These are phyloP conservation scores for Trichosporon ovoides DNA, from an alignment of 1,284 basidiomycete genomes.

Conservation along the genomic window DNA sequence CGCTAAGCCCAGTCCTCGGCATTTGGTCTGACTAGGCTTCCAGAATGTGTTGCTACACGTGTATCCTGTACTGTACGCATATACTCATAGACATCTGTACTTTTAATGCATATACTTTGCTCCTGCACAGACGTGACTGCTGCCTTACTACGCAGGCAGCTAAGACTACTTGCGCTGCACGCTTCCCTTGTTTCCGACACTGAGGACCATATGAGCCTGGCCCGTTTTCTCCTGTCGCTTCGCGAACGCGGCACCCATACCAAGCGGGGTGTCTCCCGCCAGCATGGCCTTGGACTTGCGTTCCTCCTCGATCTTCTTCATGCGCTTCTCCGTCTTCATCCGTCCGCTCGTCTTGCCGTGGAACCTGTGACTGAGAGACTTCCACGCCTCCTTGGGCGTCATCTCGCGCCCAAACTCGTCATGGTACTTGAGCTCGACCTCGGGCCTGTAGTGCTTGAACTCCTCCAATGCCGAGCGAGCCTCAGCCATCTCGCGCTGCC, in stretches of 20 bases:
- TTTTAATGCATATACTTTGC: neutral
- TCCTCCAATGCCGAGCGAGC: slow-evolving; percentile 73
- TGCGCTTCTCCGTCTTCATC: slow-evolving; percentile 87
- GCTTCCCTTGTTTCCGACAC: slow-evolving; percentile 85
- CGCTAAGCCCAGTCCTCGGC: too few species aligned
- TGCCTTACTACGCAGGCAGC: neutral
- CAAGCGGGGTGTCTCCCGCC: slow-evolving; percentile 84
- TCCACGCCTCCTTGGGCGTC: slow-evolving; percentile 95
- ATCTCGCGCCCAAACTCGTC: slow-evolving; percentile 81
- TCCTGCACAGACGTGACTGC: neutral
- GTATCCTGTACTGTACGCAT: slow-evolving; percentile 4
- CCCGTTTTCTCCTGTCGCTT: slow-evolving; percentile 84
- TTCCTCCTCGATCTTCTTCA: slow-evolving; percentile 92
- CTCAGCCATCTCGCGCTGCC: slow-evolving; percentile 83
- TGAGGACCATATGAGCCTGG: slow-evolving; percentile 87
- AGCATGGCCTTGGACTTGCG: slow-evolving; percentile 84
- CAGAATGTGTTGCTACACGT: slow-evolving; percentile 70
- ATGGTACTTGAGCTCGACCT: slow-evolving; percentile 92
- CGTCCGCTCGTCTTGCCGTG: slow-evolving; percentile 90
- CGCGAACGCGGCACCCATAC: slow-evolving; percentile 86
- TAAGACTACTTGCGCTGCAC: slow-evolving; percentile 47
- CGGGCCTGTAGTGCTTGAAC: slow-evolving; percentile 93
- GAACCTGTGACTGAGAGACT: slow-evolving; percentile 88
- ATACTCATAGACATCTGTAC: slow-evolving; percentile 2
- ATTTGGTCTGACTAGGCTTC: slow-evolving; percentile 54